Percentiles rank a stretch among this genome's conserved stretches.
phyloP scores from a whole-genome alignment of 306 rosid species.

The Alnus glutinosa region DNA sequence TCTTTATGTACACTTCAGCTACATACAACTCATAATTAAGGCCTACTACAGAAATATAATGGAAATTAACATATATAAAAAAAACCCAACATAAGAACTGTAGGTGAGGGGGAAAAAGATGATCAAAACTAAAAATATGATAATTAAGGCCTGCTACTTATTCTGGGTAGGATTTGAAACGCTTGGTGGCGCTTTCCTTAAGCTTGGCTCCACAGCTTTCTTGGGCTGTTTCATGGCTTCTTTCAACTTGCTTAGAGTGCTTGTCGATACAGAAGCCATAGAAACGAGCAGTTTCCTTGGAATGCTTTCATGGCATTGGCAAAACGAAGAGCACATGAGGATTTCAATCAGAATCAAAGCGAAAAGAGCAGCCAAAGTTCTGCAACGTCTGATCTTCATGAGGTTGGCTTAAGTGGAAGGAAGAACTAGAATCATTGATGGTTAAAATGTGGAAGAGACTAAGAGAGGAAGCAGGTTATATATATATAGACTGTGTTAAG shows the following conservation, averaged over 20 bases:
- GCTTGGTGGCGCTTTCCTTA: conserved; percentile 53
- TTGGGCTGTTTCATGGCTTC: conserved; percentile 41
- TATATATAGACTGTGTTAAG: conserved; percentile 32
- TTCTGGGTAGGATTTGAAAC: conserved; percentile 72
- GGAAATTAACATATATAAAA: conserved; percentile 16
- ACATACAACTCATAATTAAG: conserved; percentile 13
- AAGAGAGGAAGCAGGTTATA: conserved; percentile 42
- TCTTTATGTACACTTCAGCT: conserved; percentile 33
- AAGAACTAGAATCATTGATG: not conserved
- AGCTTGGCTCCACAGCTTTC: conserved; percentile 55
- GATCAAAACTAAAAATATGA: not conserved
- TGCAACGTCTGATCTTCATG: conserved; percentile 32
- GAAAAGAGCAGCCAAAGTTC: conserved; percentile 34
- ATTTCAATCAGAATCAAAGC: conserved; percentile 46
- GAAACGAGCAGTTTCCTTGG: conserved; percentile 51
- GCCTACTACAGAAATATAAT: conserved; percentile 19
- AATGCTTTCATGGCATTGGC: conserved; percentile 31
- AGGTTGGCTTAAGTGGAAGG: conserved; percentile 22
- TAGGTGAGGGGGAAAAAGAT: conserved; percentile 14
- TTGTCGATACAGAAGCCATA: conserved; percentile 33
- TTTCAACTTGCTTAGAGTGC: conserved; percentile 22
- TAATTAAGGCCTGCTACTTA: conserved; percentile 25
- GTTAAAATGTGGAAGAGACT: conserved; percentile 23
- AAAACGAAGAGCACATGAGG: conserved; percentile 42
- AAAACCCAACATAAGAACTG: conserved; percentile 9